phyloP scores from a whole-genome alignment of 257 asterid species.

The Solanum clarkiae region DNA sequence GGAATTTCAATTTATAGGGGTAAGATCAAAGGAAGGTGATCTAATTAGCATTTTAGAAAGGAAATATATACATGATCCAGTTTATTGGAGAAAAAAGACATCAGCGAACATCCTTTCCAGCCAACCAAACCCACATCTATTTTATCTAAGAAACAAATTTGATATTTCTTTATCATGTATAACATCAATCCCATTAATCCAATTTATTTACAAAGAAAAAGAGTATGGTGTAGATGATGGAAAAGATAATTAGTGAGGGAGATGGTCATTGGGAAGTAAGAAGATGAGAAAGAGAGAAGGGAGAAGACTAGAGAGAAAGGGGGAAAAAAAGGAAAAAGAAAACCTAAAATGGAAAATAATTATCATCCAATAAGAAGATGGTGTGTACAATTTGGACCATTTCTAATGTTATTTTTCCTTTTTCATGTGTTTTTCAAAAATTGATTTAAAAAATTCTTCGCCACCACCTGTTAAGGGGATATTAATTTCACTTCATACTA shows the following conservation, averaged over 20 bases:
- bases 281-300: background rate
- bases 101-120: background rate
- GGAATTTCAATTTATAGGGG: background rate
- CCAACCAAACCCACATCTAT: background rate
- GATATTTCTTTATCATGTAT: background rate
- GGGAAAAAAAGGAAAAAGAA: background rate
- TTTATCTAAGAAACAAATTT: background rate
- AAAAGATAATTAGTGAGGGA: background rate
- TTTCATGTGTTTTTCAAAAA: background rate
- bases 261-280: background rate
- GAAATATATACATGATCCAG: background rate
- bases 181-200: background rate
- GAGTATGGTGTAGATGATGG: background rate
- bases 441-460: too few relatives aligned
- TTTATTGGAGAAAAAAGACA: background rate
- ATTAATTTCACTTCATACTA: background rate
- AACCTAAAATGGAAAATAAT: background rate
- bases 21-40: background rate
- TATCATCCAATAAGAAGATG: background rate
- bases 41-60: background rate
- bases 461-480: background rate
- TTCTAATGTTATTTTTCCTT: background rate
- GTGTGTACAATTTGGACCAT: background rate
- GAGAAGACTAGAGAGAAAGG: background rate
- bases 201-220: background rate